phyloP scores from a whole-genome alignment of 768 basidiomycete genomes.

The Gymnopilus dilepis region DNA sequence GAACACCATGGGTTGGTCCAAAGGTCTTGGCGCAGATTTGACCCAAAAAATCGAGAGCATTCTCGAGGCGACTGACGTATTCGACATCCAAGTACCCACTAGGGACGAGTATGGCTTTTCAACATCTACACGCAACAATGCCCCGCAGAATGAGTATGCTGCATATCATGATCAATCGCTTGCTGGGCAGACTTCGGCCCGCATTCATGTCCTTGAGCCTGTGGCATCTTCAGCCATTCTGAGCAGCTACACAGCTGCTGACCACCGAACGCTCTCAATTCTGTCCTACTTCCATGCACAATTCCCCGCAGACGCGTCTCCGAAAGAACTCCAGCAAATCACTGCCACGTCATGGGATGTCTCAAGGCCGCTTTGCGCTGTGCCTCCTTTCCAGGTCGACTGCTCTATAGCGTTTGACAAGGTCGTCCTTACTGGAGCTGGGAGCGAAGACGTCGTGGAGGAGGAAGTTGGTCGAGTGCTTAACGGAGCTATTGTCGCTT shows the following conservation, averaged over 20 bases:
- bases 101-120: constrained; percentile 29
- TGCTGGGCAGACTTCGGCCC: constrained; percentile 16
- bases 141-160: constrained; percentile 8
- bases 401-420: constrained; percentile 59
- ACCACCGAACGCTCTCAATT: constrained; percentile 70
- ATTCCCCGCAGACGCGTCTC: constrained; percentile 29
- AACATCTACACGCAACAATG: neutral
- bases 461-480: constrained; percentile 74
- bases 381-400: constrained; percentile 75
- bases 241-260: constrained; percentile 57
- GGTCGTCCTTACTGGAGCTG: constrained; percentile 73
- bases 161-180: constrained; percentile 18
- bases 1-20: constrained; percentile 97
- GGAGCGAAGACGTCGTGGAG: constrained; percentile 77
- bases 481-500: constrained; percentile 81
- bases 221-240: constrained; percentile 48
- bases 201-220: constrained; percentile 52
- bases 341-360: constrained; percentile 68
- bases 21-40: constrained; percentile 89
- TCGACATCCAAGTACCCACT: constrained; percentile 46
- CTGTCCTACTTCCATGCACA: constrained; percentile 80
- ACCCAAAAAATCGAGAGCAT: constrained; percentile 70
- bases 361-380: constrained; percentile 66
- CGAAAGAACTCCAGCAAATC: constrained; percentile 33
- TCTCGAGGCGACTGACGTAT: constrained; percentile 64